A percentile compares a stretch with the other conserved stretches of the same genome.
Evolutionary conservation across 179 eudicot genomes (phyloP).

Genomic region (Gypsophila paniculata): DNA sequence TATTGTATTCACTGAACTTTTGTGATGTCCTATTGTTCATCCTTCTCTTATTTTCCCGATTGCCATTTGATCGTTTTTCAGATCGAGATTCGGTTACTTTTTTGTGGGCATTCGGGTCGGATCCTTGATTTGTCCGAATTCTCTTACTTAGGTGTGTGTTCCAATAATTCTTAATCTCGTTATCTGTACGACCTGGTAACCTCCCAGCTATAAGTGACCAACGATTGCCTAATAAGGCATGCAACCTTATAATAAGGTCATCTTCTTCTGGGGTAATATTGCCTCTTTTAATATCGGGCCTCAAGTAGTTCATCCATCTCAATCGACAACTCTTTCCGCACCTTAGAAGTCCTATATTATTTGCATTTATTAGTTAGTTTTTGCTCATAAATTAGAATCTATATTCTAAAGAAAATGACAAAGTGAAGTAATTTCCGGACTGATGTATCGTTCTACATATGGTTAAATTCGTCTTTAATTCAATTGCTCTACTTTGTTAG

Average conservation of each 20-base stretch:
- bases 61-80: background rate
- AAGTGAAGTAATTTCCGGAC: background rate
- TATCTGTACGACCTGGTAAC: conserved; percentile 65
- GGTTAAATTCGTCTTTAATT: background rate
- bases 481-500: background rate
- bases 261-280: conserved; percentile 56
- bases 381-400: conserved; percentile 18
- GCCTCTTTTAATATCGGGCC: conserved; percentile 66
- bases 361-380: conserved; percentile 4
- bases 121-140: conserved; percentile 33
- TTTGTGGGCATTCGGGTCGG: conserved; percentile 43
- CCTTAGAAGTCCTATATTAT: conserved; percentile 41
- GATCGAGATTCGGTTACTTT: conserved; percentile 25
- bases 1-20: conserved; percentile 11
- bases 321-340: conserved; percentile 67
- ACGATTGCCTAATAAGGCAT: conserved; percentile 56
- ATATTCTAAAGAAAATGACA: conserved; percentile 12
- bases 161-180: conserved; percentile 67
- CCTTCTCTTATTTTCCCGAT: conserved; percentile 25
- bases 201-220: conserved; percentile 75
- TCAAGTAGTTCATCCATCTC: conserved; percentile 61
- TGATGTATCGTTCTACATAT: conserved; percentile 12
- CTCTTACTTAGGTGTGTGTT: conserved; percentile 57
- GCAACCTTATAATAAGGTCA: conserved; percentile 56
- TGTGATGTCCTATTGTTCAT: background rate